Evolutionary conservation across 148 eudicot species (phyloP).

Genomic region (Chenopodium suecicum): DNA sequence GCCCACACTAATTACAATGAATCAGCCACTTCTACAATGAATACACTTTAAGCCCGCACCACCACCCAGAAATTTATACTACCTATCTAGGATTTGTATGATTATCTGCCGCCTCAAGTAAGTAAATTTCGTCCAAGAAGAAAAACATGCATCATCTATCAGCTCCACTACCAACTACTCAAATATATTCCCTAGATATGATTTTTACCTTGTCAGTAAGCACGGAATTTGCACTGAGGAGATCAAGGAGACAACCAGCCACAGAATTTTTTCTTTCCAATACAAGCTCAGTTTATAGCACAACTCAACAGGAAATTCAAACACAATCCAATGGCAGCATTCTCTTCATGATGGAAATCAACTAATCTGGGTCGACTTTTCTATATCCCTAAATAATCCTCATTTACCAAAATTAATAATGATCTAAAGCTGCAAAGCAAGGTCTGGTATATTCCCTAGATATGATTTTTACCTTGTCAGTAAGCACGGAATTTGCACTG

Average conservation of each 20-base stretch:
- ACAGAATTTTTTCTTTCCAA: neutral
- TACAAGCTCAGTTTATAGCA: neutral
- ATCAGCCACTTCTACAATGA: conserved; percentile 19
- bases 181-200: conserved; percentile 5
- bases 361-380: neutral
- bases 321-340: conserved; percentile 1
- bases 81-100: conserved; percentile 25
- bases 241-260: conserved; percentile 5
- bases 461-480: conserved; percentile 9
- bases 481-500: conserved; percentile 6
- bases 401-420: neutral
- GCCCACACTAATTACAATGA: conserved; percentile 30
- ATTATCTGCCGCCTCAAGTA: conserved; percentile 24
- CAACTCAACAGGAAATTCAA: conserved; percentile 7
- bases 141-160: conserved; percentile 11
- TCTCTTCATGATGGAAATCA: neutral
- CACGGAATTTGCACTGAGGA: neutral
- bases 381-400: neutral
- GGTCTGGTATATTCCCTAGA: conserved; percentile 53
- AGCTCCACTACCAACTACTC: conserved; percentile 21
- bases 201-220: conserved; percentile 12
- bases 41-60: conserved; percentile 13
- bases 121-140: conserved; percentile 20
- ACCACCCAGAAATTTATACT: conserved; percentile 15
- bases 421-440: conserved; percentile 80